Conservation (phyloP, 805 yeast genomes). For the Saccharomycopsis fodiens region DNA sequence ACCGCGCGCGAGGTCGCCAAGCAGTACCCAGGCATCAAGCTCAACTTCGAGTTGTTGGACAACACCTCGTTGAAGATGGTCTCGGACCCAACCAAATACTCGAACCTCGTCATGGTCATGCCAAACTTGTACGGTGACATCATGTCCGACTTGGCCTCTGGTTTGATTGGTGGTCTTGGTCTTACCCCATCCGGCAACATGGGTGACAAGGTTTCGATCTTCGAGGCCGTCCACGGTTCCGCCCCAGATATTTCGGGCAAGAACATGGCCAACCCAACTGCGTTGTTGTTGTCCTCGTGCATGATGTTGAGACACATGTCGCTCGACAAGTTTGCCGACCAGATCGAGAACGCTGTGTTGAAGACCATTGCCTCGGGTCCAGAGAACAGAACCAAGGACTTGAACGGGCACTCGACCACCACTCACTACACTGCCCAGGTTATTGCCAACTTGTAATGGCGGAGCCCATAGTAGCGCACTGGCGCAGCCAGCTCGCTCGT, state of each 20-base stretch:
- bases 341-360: constrained; percentile 81
- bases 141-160: constrained; percentile 95
- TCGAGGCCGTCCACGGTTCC: constrained; percentile 99
- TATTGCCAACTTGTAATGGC: constrained; percentile 61
- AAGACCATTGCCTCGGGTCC: constrained; percentile 82
- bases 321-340: constrained; percentile 70
- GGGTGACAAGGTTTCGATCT: constrained; percentile 96
- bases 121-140: constrained; percentile 99
- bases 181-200: constrained; percentile 98
- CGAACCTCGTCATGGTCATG: constrained; percentile 92
- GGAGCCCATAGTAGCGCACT: too few species aligned
- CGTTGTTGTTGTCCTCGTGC: constrained; percentile 87
- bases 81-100: constrained; percentile 80
- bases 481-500: too few species aligned
- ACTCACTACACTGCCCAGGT: constrained; percentile 87
- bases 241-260: constrained; percentile 99
- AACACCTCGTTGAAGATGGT: constrained; percentile 90
- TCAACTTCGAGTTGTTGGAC: constrained; percentile 85
- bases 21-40: constrained; percentile 74
- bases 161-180: constrained; percentile 98
- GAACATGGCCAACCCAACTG: constrained; percentile 98
- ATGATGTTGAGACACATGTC: constrained; percentile 99
- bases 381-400: constrained; percentile 93
- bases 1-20: constrained; percentile 84
- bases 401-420: constrained; percentile 89